phyloP scores from a whole-genome alignment of 306 rosid species.

The Nissolia schottii region DNA sequence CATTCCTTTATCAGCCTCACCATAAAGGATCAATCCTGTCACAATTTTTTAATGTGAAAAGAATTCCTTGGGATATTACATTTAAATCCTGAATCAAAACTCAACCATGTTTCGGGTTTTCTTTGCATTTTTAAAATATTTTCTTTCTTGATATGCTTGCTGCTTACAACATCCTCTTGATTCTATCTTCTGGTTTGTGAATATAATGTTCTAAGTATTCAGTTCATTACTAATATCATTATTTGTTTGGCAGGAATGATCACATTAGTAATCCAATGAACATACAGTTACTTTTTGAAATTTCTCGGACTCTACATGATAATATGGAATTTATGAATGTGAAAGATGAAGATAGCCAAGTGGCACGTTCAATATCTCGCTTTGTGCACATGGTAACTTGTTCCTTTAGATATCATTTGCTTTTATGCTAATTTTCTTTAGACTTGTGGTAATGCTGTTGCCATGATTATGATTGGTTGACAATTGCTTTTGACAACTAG shows the following conservation, averaged over 20 bases:
- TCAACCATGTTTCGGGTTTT: not conserved
- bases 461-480: conserved; percentile 16
- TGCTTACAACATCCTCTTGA: not conserved
- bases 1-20: not conserved
- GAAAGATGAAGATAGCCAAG: conserved; percentile 70
- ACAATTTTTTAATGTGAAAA: not conserved
- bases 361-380: conserved; percentile 67
- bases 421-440: conserved; percentile 1
- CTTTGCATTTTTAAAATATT: not conserved
- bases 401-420: not conserved
- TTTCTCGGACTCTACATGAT: conserved; percentile 69
- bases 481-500: conserved; percentile 38
- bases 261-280: conserved; percentile 52
- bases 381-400: conserved; percentile 68
- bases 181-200: not conserved
- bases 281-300: conserved; percentile 77
- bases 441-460: conserved; percentile 21
- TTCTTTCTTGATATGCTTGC: not conserved
- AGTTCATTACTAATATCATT: conserved; percentile 16
- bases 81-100: not conserved
- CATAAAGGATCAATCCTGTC: not conserved
- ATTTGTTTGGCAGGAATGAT: conserved; percentile 56
- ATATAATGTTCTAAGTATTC: not conserved
- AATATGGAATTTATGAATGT: conserved; percentile 50
- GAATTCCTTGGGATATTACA: not conserved